Base-by-base conservation (phyloP, 225 moss, liverwort and hornwort species). In the Takakia lepidozioides region DNA sequence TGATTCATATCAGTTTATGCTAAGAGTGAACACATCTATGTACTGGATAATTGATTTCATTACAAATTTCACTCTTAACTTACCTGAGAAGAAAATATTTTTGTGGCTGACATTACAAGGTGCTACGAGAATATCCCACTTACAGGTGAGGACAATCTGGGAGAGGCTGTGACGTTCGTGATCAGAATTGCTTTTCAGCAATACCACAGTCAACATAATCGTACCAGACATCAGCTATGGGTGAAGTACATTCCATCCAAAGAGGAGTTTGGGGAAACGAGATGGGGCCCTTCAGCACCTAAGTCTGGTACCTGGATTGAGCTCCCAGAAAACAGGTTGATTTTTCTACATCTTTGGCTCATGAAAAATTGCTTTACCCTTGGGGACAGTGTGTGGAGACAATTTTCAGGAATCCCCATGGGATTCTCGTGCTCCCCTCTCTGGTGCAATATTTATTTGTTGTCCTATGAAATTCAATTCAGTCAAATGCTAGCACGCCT, bases 391-490 rank as follows among this genome's bases (percentile, higher is more conserved):
- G 48, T 55, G 0, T 63, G 39, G 63, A 8, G 39, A 19, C 47
- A 63, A 8, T 4, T 37, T 19, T 5, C 10, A 21, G 63, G 11
- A 5, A 63, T 63, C 19, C 63, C 63, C 2, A 63, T 63, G 55
- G 55, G 63, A 0, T 63, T 56, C 23, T 10, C 55, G 2, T 63
- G 63, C 21, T 37, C 45, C 10, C 47, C 55, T 0, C 2, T 55
- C 1, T 63, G 46, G 55, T 63, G 55, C 1, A 63, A 63, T 26
- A 18, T 55, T 18, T 55, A 55, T 27, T 20, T 59, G 8, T 0
- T 59, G 18, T 17, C 9, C 6, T 56, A 50, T 27, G 30, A 64
- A 42, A 7, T 3, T 0, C 18, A 23, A 9, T 64, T 64, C 1
- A 32, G 48, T 0, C 5, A 38, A 0, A 15, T 29, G 7, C 4